Conservation (phyloP, 2,329 filamentous ascomycete genomes). For the Aureobasidium sp. region DNA sequence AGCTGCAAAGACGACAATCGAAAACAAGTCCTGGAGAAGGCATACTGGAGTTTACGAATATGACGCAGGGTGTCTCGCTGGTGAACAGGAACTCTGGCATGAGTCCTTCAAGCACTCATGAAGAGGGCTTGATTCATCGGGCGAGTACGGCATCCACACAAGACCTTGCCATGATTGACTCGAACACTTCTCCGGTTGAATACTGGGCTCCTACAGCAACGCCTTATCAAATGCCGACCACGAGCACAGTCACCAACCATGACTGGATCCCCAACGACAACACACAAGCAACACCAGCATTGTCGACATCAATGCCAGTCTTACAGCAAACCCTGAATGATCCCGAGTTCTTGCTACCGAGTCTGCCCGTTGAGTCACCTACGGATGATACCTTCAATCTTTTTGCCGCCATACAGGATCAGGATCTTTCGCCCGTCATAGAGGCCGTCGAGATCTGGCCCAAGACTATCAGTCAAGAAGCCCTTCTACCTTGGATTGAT, state of each 20-base stretch:
- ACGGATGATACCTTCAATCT: constrained; percentile 27
- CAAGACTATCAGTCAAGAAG: constrained; percentile 33
- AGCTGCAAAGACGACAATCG: constrained; percentile 32
- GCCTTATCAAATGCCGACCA: not conserved
- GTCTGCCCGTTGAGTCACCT: constrained; percentile 28
- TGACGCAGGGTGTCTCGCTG: not conserved
- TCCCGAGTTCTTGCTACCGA: constrained; percentile 32
- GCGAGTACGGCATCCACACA: not conserved
- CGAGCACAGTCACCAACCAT: not conserved
- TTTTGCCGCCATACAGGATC: constrained; percentile 23
- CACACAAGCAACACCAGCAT: not conserved
- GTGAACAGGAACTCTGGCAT: not conserved
- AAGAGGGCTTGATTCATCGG: not conserved
- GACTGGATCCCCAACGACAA: not conserved
- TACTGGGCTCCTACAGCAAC: not conserved
- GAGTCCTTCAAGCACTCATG: not conserved
- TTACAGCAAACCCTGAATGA: constrained; percentile 26
- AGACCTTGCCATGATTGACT: not conserved
- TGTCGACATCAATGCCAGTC: constrained; percentile 5
- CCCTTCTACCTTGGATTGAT: constrained; percentile 33
- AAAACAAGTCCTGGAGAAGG: not conserved
- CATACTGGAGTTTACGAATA: not conserved
- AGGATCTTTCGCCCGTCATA: constrained; percentile 28
- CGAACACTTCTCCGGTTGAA: not conserved
- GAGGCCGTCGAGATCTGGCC: constrained; percentile 32